Evolutionary conservation across 1,284 basidiomycete genomes (phyloP), one percentile per base, ranked within the genome.

Genomic region (Ceratobasidium sp.): DNA sequence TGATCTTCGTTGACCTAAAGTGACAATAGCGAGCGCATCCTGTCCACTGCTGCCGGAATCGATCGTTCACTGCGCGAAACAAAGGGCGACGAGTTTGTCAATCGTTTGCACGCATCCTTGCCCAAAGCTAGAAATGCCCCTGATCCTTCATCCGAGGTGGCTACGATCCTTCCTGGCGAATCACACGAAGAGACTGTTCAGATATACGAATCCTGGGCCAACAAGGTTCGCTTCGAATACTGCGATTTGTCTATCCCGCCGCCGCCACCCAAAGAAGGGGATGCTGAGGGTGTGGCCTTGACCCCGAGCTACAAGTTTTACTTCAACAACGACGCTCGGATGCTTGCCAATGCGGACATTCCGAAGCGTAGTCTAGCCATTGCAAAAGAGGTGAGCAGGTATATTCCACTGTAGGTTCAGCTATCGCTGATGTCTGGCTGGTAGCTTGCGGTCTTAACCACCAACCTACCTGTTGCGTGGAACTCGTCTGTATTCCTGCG

Each of bases 301-400:
- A 81, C 86, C 0, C 90, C 91, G 2, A 88, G 90, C 79, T 94
- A 89, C 83, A 93, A 93, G 81, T 92, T 90, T 79, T 89, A 86
- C 80, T 94, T 87, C 82, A 91, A 90, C 79, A 89, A 86, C 77
- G 93, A 94, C 80, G 92, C 92, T 22, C 86, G 92, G 29, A 89
- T 91, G 88, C 84, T 95, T 31, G 89, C 90, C 6, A 88, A 87
- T 77, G 88, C 88, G 39, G 92, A 93, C 80, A 92, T 94, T 69
- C 93, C 94, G 1, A 95, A 93, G 81, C 86, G 95, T 43, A 95
- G 92, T 1, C 84, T 96, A 66, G 94, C 95, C 11, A 96, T 97
- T 76, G 95, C 95, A 11, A 97, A 96, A 83, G 93, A 94, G 87
- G 92, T 93, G 79, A 46, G 75, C 76, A 46, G 24, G 19, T 13